Evolutionary conservation across 345 rosid genomes (phyloP).

Genomic region (Corchorus olitorius): DNA sequence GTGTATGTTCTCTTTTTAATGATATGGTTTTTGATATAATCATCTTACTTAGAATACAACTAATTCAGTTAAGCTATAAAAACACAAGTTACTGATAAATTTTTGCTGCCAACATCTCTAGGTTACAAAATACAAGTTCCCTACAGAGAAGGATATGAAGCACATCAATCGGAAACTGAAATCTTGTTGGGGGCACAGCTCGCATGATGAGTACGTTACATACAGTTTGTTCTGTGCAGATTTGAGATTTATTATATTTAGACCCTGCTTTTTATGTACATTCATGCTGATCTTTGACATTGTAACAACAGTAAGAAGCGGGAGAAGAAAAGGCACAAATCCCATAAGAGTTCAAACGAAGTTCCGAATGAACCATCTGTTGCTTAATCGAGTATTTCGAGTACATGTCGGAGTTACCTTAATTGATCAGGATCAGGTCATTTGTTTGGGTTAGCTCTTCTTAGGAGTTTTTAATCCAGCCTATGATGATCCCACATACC

Average conservation of each 20-base stretch:
- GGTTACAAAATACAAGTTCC: conserved; percentile 69
- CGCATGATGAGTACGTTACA: conserved; percentile 69
- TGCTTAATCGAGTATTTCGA: not conserved
- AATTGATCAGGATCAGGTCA: not conserved
- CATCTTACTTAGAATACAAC: not conserved
- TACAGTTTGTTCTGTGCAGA: conserved; percentile 2
- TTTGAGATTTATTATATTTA: not conserved
- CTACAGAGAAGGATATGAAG: conserved; percentile 95
- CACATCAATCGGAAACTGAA: conserved; percentile 89
- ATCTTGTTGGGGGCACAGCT: conserved; percentile 88
- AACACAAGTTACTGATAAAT: not conserved
- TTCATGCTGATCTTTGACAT: conserved; percentile 18
- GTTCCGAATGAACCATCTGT: conserved; percentile 31
- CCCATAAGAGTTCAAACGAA: conserved; percentile 61
- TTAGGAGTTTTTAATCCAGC: not conserved
- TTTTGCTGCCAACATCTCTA: conserved; percentile 28
- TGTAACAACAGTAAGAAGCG: conserved; percentile 67
- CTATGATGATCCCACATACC: not conserved
- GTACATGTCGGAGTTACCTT: not conserved
- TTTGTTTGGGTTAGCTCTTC: conserved; percentile 3
- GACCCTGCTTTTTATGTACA: not conserved
- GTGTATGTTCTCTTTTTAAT: conserved; percentile 41
- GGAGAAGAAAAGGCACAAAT: conserved; percentile 89
- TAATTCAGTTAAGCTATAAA: not conserved
- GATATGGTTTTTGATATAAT: not conserved